Evolutionary conservation across 2,329 filamentous ascomycete species (phyloP), one percentile per base, ranked within the genome.

Genomic region (Endoconidiophora laricicola): DNA sequence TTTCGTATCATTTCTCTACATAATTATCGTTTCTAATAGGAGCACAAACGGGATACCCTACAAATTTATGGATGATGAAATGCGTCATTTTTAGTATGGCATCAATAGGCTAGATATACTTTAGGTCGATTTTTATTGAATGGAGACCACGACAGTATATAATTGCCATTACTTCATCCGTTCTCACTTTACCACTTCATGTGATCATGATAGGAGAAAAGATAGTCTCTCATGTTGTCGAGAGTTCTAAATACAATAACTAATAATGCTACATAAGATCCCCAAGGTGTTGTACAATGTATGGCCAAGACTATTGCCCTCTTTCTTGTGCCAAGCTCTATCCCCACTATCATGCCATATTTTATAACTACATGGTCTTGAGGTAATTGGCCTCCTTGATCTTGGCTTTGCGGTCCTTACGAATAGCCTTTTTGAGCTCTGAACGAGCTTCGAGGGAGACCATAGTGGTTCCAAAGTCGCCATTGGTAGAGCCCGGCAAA

Each of bases 321-420:
- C 37, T 37, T 50, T 24, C 40, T 20, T 45, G 38, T 36, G 29
- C 22, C 20, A 18, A 36, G n/a, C 36, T 14, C 26, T 23, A 5
- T 22, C 46, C 9, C 7, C 26, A 22, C 36, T 6, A 12, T 24
- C 23, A 29, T 12, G 12, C 18, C 46, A 16, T 10, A 29, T 18
- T n/a, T 18, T 24, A 46, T 14, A 24, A 56, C 68, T 70, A 78
- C 82, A 88, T 86, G 41, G 78, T 76, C 74, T 82, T 84, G 66
- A 91, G 74, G 73, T 87, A 91, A 68, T 91, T 91, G 61, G 66
- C 67, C 71, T 91, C 85, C 76, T 88, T 90, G 61, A 91, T 91
- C 65, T 73, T 76, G 53, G 74, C 76, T 66, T 81, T 77, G 61
- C 84, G 72, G 69, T 86, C 82, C 62, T 74, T 74, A 60, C 84